Evolutionary conservation across 31 red algal species (phyloP).

Genomic region (Endocladia muricata): DNA sequence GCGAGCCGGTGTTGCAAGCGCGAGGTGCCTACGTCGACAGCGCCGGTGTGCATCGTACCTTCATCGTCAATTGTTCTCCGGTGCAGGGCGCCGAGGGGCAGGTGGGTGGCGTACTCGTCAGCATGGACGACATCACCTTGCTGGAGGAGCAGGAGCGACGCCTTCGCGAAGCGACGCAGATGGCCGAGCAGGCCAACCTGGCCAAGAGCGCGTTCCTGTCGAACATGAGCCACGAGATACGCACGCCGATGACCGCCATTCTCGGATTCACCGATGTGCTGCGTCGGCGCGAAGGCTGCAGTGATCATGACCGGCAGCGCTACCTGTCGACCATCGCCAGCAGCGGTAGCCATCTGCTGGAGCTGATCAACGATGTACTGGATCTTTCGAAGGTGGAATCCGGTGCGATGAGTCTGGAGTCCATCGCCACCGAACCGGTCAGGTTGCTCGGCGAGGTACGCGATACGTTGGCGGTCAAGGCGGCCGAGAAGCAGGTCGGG

Average conservation of each 20-base stretch:
- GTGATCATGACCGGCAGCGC: not conserved
- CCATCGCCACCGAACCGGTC: not conserved
- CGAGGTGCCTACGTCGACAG: too few relatives aligned
- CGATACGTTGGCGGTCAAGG: not conserved
- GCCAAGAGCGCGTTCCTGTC: not conserved
- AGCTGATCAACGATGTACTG: slow-evolving; percentile 12
- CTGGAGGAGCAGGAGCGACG: not conserved
- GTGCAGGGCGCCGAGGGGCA: not conserved
- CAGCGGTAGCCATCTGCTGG: not conserved
- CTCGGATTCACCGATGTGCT: slow-evolving; percentile 13
- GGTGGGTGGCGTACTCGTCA: not conserved
- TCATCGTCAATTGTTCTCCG: slow-evolving; percentile 14
- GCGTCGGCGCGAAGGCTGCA: not conserved
- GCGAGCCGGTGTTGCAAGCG: too few relatives aligned
- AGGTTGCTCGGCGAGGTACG: not conserved
- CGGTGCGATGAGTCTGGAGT: not conserved
- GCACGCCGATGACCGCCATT: slow-evolving; percentile 15
- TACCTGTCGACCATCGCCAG: not conserved
- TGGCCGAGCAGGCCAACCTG: not conserved
- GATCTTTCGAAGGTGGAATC: slow-evolving; percentile 28
- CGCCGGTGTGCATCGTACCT: too few relatives aligned
- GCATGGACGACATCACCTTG: not conserved
- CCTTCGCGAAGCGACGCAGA: too few relatives aligned
- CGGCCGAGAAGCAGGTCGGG: not conserved
- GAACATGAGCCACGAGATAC: slow-evolving; percentile 10